Base-by-base conservation (phyloP, 441 rosid genomes). In the Hura crepitans region DNA sequence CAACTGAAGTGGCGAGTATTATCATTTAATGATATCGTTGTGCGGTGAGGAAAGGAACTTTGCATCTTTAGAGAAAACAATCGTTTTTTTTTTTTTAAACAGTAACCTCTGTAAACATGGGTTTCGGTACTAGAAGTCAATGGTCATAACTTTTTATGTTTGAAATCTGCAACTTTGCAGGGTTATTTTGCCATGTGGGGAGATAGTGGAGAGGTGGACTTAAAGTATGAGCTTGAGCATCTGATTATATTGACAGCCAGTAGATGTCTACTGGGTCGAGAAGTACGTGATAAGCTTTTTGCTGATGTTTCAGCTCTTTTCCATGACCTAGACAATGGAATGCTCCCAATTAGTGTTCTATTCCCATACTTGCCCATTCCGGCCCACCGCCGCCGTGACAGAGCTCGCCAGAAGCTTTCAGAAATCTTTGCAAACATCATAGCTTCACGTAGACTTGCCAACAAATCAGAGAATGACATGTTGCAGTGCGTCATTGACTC, bases 181-280 rank as follows among this genome's bases (percentile, higher is more conserved):
- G 97, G 87, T 64, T 90, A 78, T 85, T 93, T 96, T 84, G 88
- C 93, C 20, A 90, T 91, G 45, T 96, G 98, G 97, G 98, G 97
- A 80, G 96, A 90, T 55, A 82, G 86, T 66, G 99, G 98, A 10
- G 97, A 86, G 77, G 98, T 93, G 49, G 97, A 93, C 82, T 70
- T 96, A 0, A 96, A 96, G 83, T 81, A 76, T 72, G 98, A 93
- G 83, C 85, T 96, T 39, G 98, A 96, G 85, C 97, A 90, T 77
- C 86, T 96, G 65, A 96, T 91, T 78, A 96, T 96, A 80, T 86
- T 96, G 78, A 96, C 99, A 28, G 99, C 99, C 17, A 93, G 99
- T 68, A 86, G 99, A 85, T 96, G 99, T 79, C 84, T 96, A 35
- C 81, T 96, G 46, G 99, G 99, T 57, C 78, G 81, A 54, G 99